Percentiles rank a stretch among this genome's conserved stretches.
These are phyloP conservation scores for Venturia aucupariae DNA, from an alignment of 2,329 filamentous ascomycete species.

Conservation along the genomic window DNA sequence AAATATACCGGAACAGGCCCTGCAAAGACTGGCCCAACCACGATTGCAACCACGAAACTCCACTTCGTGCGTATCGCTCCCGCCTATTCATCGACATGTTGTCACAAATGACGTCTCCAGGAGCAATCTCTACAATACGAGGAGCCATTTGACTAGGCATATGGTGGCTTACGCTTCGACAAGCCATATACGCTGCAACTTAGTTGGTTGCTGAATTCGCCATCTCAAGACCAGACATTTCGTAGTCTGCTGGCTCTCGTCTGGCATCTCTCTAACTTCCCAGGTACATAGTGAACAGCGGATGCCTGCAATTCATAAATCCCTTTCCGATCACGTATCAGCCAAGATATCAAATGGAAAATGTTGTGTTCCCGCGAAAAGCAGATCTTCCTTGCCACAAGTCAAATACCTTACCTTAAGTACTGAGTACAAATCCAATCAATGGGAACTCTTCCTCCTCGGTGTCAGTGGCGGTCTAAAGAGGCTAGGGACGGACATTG, in stretches of 20 bases:
- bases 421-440: too few species aligned
- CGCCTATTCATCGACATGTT: conserved; percentile 97
- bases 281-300: too few species aligned
- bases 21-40: conserved; percentile 68
- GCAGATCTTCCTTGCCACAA: too few species aligned
- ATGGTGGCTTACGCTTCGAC: conserved; percentile 83
- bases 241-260: not conserved
- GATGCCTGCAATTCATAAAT: too few species aligned
- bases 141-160: conserved; percentile 89
- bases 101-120: conserved; percentile 88
- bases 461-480: too few species aligned
- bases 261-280: not conserved
- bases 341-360: too few species aligned
- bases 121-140: conserved; percentile 80
- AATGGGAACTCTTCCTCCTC: too few species aligned
- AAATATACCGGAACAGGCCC: conserved; percentile 73
- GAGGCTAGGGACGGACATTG: too few species aligned
- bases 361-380: too few species aligned
- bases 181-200: conserved; percentile 95
- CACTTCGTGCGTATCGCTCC: conserved; percentile 70
- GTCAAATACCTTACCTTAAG: too few species aligned
- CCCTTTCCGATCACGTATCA: too few species aligned
- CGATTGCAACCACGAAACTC: conserved; percentile 54
- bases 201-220: conserved; percentile 77
- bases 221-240: not conserved